Evolutionary conservation across 1,139 yeast species (phyloP).

Genomic region (Saccharomyces pastorianus): DNA sequence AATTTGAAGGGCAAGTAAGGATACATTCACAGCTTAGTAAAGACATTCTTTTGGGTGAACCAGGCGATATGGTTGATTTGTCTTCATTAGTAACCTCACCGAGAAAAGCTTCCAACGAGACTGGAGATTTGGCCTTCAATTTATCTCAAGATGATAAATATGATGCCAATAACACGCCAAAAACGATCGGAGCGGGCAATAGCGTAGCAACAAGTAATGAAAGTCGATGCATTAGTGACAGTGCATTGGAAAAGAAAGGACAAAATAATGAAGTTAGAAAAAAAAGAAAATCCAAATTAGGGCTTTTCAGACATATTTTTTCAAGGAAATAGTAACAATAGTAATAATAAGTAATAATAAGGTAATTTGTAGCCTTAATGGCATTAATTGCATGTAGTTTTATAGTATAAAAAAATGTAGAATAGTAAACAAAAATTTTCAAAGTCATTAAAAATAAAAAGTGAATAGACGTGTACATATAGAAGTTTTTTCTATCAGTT

Average conservation of each 20-base stretch:
- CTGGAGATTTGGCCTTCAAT: background rate
- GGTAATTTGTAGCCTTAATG: background rate
- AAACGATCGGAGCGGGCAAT: background rate
- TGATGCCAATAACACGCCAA: background rate
- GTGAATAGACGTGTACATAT: background rate
- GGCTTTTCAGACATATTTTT: background rate
- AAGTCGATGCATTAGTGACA: background rate
- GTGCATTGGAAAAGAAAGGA: background rate
- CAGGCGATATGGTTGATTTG: conserved; percentile 24
- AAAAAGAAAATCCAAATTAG: background rate
- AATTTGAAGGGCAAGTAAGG: background rate
- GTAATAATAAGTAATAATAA: background rate
- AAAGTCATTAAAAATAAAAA: background rate
- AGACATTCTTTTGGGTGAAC: conserved; percentile 26
- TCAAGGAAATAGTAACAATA: background rate
- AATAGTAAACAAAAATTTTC: background rate
- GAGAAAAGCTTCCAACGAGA: background rate
- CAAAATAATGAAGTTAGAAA: background rate
- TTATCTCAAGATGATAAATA: background rate
- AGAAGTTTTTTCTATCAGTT: background rate
- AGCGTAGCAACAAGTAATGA: background rate
- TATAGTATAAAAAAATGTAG: background rate
- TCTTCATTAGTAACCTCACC: conserved; percentile 7
- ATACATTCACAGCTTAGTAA: conserved; percentile 9
- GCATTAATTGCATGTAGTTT: background rate